Base-by-base conservation (phyloP, 768 basidiomycete species). In the Jaapia argillacea region DNA sequence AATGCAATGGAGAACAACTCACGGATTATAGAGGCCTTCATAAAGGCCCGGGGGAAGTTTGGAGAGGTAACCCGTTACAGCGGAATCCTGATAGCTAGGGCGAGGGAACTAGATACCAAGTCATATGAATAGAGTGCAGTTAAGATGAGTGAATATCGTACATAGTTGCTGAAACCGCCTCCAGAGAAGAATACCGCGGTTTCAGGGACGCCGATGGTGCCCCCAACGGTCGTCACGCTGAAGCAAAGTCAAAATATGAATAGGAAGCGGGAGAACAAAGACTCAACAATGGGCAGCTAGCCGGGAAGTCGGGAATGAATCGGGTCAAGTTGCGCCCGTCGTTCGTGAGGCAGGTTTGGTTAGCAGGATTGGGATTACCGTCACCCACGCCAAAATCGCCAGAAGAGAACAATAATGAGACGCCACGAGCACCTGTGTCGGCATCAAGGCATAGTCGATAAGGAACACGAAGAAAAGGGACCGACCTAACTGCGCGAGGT, bases 181-280 rank as follows among this genome's bases (percentile, higher is more conserved):
- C 81, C 80, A 10, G 80, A 83, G 63, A 84, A 80, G 48, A 42
- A 56, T 0, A 70, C 72, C 0, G 75, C 76, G 12, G 66, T 66
- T 56, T 87, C 84, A 0, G 80, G 82, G 40, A 81, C 60, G 31
- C 61, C 48, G 20, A 57, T 58, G 1, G 84, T 85, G 6, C 75
- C 85, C 5, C 85, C 85, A 2, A 88, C 83, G 2, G 79, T 48
- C 3, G 85, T 88, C 16, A 85, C 79, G 48, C 83, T 85, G 20
- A 5, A 21, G 5, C 13, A 10, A 33, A 33, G 10, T 16, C 10
- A 10, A 16, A 33, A 16, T 33, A 10, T 5, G 28, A 10, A 16
- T 10, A 33, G 10, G 10, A 10, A 10, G 10, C 28, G 16, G 28
- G 28, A 10, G 10, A 16, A 33, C 28, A 33, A 5, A 20, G 7